Conservation (phyloP, 2,329 filamentous ascomycete species). For the Aspergillus terreus region DNA sequence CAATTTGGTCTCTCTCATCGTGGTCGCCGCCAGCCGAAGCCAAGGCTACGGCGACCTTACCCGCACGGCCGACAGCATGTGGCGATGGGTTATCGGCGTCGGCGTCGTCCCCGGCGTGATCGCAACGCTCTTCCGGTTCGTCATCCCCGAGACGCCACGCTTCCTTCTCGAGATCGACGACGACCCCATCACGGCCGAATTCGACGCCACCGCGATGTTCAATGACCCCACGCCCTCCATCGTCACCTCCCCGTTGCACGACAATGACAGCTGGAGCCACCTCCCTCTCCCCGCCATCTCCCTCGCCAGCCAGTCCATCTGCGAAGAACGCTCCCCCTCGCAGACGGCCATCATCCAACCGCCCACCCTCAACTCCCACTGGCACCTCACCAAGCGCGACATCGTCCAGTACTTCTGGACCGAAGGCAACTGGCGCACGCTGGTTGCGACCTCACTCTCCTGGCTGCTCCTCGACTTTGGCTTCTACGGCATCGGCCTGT, state of each 20-base stretch:
- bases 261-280: conserved; percentile 24
- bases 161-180: conserved; percentile 64
- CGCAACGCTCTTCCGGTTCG: conserved; percentile 64
- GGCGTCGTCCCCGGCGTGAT: conserved; percentile 62
- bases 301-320: conserved; percentile 21
- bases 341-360: conserved; percentile 26
- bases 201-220: conserved; percentile 59
- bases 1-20: conserved; percentile 56
- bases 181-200: conserved; percentile 56
- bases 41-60: conserved; percentile 24
- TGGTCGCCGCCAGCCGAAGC: conserved; percentile 31
- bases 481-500: conserved; percentile 55
- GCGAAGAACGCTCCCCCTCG: conserved; percentile 19
- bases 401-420: conserved; percentile 41
- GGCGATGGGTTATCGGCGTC: conserved; percentile 64
- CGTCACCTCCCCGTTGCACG: conserved; percentile 18
- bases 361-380: conserved; percentile 40
- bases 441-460: conserved; percentile 46
- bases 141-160: conserved; percentile 63
- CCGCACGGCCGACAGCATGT: conserved; percentile 56
- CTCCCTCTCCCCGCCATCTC: conserved; percentile 24
- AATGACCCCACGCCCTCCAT: conserved; percentile 28
- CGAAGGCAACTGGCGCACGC: conserved; percentile 41
- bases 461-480: conserved; percentile 58
- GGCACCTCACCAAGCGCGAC: conserved; percentile 36